Conservation (phyloP, 1,139 yeast genomes). For the Hemisphaericaspora lyxosophila region DNA sequence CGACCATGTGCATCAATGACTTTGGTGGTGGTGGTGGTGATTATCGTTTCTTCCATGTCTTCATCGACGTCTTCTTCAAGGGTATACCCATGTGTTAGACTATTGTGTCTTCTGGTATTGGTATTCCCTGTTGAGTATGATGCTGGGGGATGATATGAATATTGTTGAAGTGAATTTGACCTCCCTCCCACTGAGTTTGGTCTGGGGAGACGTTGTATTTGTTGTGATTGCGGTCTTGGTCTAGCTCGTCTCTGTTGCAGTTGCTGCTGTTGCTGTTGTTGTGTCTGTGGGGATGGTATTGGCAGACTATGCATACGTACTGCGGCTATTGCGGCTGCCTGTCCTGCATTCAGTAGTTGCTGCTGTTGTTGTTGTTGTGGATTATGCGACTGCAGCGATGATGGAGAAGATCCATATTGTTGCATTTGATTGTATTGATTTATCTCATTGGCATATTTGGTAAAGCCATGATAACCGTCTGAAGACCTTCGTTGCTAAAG, state of each 20-base stretch:
- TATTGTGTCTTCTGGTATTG: slow-evolving; percentile 21
- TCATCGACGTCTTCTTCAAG: slow-evolving; percentile 18
- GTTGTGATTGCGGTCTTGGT: slow-evolving; percentile 2
- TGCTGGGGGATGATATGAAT: slow-evolving; percentile 42
- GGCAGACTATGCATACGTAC: slow-evolving; percentile 29
- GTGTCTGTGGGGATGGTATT: slow-evolving; percentile 17
- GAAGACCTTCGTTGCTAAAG: slow-evolving; percentile 6
- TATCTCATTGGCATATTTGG: slow-evolving; percentile 36
- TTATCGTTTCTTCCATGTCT: slow-evolving; percentile 28
- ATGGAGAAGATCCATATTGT: neutral
- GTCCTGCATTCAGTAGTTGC: slow-evolving; percentile 37
- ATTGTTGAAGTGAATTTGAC: slow-evolving; percentile 32
- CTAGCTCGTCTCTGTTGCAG: slow-evolving; percentile 4
- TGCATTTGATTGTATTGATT: slow-evolving; percentile 12
- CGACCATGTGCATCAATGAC: slow-evolving; percentile 46
- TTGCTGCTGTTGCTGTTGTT: slow-evolving; percentile 14
- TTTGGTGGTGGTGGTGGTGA: slow-evolving; percentile 46
- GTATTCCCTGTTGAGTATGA: slow-evolving; percentile 34
- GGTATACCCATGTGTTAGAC: slow-evolving; percentile 15
- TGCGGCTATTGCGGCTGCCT: slow-evolving; percentile 49
- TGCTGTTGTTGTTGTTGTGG: slow-evolving; percentile 11
- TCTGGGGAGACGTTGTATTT: slow-evolving; percentile 11
- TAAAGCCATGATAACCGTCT: slow-evolving; percentile 35
- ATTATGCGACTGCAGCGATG: neutral
- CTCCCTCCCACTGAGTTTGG: slow-evolving; percentile 16